Evolutionary conservation across 306 rosid species (phyloP), one percentile per base, ranked within the genome.

Genomic region (Cucurbita ficifolia): DNA sequence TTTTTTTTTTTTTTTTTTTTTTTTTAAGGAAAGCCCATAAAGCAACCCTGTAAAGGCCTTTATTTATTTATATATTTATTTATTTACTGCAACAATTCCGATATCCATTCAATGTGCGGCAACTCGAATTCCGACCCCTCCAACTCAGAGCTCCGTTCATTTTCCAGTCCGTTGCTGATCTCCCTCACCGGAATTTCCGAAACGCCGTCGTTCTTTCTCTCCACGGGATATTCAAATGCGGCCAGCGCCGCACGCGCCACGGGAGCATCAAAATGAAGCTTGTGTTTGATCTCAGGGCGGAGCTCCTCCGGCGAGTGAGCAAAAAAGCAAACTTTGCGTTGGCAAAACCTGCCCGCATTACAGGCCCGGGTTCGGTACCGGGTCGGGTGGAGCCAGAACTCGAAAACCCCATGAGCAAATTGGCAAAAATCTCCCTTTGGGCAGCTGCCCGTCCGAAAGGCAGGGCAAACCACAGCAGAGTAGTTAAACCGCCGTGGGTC

Each of bases 331-430:
- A 86, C 87, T 73, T 81, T 86, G 19, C 87, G 80, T 16, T 53
- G 73, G 77, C 89, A 86, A 22, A 29, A 29, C 17, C 33, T 57
- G 11, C 88, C 88, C 6, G 84, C 81, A 67, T 81, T 84, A 78
- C 88, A 84, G 0, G 77, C 75, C 36, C 85, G 88, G 9, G 88
- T 84, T 19, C 88, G 83, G 74, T 84, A 84, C 57, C 83, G 75
- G 10, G 74, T 57, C 5, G 89, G 89, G 76, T 86, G 89, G 10
- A 86, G 85, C 89, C 89, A 86, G 61, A 74, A 83, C 85, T 86
- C 89, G 71, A 86, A 86, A 6, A 86, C 84, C 14, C 89, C 87
- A 75, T 86, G 89, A 7, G 89, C 83, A 76, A 75, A 79, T 22
- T 81, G 84, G 50, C 89, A 86, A 38, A 42, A 11, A 18, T 83